Conservation (phyloP, 148 eudicot genomes). For the Talinum fruticosum region DNA sequence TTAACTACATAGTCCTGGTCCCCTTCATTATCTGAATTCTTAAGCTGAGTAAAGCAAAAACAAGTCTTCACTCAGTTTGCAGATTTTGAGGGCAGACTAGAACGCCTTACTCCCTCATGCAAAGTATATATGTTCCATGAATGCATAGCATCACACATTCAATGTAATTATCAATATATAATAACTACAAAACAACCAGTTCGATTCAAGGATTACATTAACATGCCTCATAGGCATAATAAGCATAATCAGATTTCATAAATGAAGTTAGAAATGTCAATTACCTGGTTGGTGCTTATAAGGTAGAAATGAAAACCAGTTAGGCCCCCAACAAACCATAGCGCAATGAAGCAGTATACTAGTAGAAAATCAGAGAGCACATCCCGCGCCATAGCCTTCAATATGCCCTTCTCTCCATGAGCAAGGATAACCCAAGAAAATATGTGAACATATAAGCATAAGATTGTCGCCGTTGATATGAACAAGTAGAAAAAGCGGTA, state of each 20-base stretch:
- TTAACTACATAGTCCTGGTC: too few relatives aligned
- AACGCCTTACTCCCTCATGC: too few relatives aligned
- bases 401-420: conserved; percentile 34
- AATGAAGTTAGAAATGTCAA: conserved; percentile 2
- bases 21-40: too few relatives aligned
- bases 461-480: conserved; percentile 62
- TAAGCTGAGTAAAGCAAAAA: neutral
- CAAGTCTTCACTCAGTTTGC: neutral
- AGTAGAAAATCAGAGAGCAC: conserved; percentile 57
- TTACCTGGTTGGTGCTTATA: conserved; percentile 83
- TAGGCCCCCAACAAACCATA: conserved; percentile 95
- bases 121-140: too few relatives aligned
- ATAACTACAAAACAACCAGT: too few relatives aligned
- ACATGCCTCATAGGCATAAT: too few relatives aligned
- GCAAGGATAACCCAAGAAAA: conserved; percentile 62
- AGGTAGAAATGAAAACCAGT: conserved; percentile 82
- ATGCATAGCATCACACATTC: too few relatives aligned
- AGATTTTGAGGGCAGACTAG: neutral
- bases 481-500: conserved; percentile 83
- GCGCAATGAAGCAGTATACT: conserved; percentile 72
- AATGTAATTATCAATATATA: too few relatives aligned
- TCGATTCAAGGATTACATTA: too few relatives aligned
- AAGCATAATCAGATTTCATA: too few relatives aligned
- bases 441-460: conserved; percentile 75
- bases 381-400: conserved; percentile 57